Conservation (phyloP, 805 yeast species). For the Schizosaccharomyces osmophilus region DNA sequence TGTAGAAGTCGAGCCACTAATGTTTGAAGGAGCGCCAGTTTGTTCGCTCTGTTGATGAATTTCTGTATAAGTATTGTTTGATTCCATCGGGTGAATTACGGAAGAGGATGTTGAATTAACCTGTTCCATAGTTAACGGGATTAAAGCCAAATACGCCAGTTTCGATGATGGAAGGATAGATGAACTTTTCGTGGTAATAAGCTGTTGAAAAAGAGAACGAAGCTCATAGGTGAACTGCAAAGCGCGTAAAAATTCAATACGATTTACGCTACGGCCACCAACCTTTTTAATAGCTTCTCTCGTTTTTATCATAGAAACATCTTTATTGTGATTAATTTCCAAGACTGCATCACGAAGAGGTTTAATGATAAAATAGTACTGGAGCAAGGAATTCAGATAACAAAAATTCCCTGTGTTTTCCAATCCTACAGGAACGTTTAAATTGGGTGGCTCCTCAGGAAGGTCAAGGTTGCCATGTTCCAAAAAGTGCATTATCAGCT, state of each 20-base stretch:
- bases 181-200: constrained; percentile 36
- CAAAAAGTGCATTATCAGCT: constrained; percentile 30
- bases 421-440: constrained; percentile 32
- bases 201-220: constrained; percentile 38
- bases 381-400: constrained; percentile 70
- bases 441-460: not conserved
- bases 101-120: constrained; percentile 11
- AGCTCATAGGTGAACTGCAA: constrained; percentile 57
- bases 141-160: constrained; percentile 65
- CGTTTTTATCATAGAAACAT: constrained; percentile 8
- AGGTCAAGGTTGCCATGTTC: constrained; percentile 30
- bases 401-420: constrained; percentile 93
- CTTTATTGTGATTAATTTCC: constrained; percentile 19
- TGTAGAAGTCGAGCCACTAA: not conserved
- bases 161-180: constrained; percentile 64
- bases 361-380: constrained; percentile 64
- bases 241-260: constrained; percentile 55
- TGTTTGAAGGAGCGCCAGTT: too few relatives aligned
- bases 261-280: constrained; percentile 68
- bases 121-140: constrained; percentile 5
- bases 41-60: too few relatives aligned
- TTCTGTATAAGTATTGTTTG: too few relatives aligned
- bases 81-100: not conserved
- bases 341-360: constrained; percentile 52
- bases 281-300: constrained; percentile 28